Conservation (phyloP, 352 stramenopile genomes). For the Halophytophthora polymorphica region DNA sequence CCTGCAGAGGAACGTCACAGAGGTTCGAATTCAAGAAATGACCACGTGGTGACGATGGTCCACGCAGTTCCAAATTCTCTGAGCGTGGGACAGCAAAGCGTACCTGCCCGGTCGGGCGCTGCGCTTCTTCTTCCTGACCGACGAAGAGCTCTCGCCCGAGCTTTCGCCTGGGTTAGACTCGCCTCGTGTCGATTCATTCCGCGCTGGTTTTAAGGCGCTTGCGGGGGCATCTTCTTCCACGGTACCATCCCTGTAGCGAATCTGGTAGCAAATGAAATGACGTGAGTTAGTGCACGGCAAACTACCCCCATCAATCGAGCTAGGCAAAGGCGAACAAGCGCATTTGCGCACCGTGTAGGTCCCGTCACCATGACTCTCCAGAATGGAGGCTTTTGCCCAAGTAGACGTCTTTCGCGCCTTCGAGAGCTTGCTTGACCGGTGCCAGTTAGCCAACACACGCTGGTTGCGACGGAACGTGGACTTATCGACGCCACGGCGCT, state of each 20-base stretch:
- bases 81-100: not conserved
- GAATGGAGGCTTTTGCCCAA: slow-evolving; percentile 28
- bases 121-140: not conserved
- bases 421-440: slow-evolving; percentile 37
- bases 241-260: slow-evolving; percentile 44
- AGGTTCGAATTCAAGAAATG: not conserved
- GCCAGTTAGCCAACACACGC: slow-evolving; percentile 31
- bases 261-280: slow-evolving; percentile 19
- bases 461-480: slow-evolving; percentile 29
- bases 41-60: not conserved
- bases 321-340: not conserved
- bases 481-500: not conserved
- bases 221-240: slow-evolving; percentile 54
- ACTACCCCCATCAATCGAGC: not conserved
- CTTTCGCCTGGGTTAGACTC: slow-evolving; percentile 1
- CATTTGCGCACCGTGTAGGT: slow-evolving; percentile 36
- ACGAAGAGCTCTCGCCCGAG: slow-evolving; percentile 1
- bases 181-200: slow-evolving; percentile 9
- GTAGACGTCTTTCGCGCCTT: slow-evolving; percentile 23
- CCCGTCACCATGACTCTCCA: slow-evolving; percentile 32
- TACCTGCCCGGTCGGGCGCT: slow-evolving; percentile 7
- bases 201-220: slow-evolving; percentile 22
- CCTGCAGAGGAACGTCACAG: not conserved
- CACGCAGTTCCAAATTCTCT: no score
- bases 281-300: not conserved